Evolutionary conservation across 2,329 filamentous ascomycete genomes (phyloP), one percentile per base, ranked within the genome.

Genomic region (Leptosphaerulina australis): DNA sequence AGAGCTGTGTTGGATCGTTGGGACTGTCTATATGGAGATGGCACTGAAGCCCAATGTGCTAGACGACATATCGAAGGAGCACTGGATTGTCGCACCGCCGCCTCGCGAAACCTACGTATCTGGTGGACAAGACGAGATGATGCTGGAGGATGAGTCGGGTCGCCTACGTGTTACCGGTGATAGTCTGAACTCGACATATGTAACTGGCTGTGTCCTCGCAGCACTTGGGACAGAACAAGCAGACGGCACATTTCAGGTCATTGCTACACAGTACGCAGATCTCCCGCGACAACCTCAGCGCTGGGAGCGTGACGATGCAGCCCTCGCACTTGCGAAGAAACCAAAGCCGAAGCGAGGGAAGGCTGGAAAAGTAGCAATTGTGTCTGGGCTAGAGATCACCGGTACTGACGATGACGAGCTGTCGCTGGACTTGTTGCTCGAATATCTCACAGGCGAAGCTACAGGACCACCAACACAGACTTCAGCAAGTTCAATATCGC

Each of bases 21-120:
- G 95, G 12, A 99, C 94, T 0, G 85, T 97, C 24, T 99, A 96
- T 72, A 96, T 97, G 88, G 91, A 97, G 58, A 92, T 99, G 90
- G 84, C 89, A 2, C 74, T 97, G 66, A 99, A 99, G 76, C 94
- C 95, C 1, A 96, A 95, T 68, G 93, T 99, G 70, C 77, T 99
- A 25, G 92, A 97, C 52, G 94, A 99, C 64, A 89, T 99, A 31
- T 88, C 90, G 30, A 96, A 95, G 74, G 93, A 97, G 88, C 89
- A 92, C 69, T 97, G 90, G 87, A 91, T 96, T 51, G 87, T 90
- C 0, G 91, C 89, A 1, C 91, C 92, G 7, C 85, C 89, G 11
- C 82, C 85, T 6, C 82, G 87, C 52, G 81, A 87, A 58, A 94
- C 91, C 61, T 97, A 96, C 74, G 82, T 85, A 58, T 84, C 83